Conservation (phyloP, 2,329 filamentous ascomycete genomes). For the Colletotrichum spaethianum region DNA sequence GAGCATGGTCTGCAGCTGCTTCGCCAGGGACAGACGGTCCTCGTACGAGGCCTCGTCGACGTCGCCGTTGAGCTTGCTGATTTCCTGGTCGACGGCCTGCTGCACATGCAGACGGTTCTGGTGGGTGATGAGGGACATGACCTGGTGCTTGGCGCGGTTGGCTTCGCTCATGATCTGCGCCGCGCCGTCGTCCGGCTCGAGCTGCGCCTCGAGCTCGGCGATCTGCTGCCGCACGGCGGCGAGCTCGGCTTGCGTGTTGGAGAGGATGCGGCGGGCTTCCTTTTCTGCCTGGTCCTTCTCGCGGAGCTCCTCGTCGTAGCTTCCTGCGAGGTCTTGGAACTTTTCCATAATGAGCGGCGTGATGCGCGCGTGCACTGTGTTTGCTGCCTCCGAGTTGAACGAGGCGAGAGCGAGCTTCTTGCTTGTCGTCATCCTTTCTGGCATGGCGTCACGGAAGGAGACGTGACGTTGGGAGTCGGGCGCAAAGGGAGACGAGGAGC, state of each 20-base stretch:
- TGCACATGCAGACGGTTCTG: constrained; percentile 69
- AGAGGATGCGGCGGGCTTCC: constrained; percentile 76
- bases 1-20: constrained; percentile 70
- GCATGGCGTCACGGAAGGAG: constrained; percentile 65
- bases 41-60: constrained; percentile 62
- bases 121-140: constrained; percentile 64
- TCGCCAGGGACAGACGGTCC: constrained; percentile 70
- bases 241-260: constrained; percentile 78
- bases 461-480: constrained; percentile 72
- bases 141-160: constrained; percentile 63
- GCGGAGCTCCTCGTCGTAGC: constrained; percentile 81
- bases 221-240: constrained; percentile 72
- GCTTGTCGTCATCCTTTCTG: constrained; percentile 53
- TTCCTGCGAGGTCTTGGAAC: constrained; percentile 77
- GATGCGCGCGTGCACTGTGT: constrained; percentile 78
- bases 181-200: constrained; percentile 69
- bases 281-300: constrained; percentile 80
- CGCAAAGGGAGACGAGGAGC: constrained; percentile 82
- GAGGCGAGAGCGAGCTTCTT: constrained; percentile 55
- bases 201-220: constrained; percentile 67
- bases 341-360: constrained; percentile 79
- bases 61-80: constrained; percentile 64
- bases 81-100: constrained; percentile 65
- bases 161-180: constrained; percentile 66
- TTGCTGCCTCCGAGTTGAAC: constrained; percentile 76